Evolutionary conservation across 805 yeast genomes (phyloP).

Genomic region (Wickerhamiella domercqiae): DNA sequence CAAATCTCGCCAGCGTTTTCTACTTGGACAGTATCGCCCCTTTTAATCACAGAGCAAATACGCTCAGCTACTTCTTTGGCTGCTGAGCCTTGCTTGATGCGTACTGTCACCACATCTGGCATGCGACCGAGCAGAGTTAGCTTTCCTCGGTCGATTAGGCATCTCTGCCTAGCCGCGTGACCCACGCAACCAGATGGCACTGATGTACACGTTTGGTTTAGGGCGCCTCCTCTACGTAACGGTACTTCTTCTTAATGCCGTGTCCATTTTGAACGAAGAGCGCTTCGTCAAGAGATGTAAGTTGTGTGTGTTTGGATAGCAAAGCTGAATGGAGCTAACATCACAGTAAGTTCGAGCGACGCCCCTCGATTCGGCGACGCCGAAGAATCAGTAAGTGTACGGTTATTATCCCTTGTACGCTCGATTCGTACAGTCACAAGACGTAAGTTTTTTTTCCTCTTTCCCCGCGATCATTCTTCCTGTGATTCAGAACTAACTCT

Average conservation of each 20-base stretch:
- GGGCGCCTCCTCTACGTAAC: conserved; percentile 25
- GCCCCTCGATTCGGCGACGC: conserved; percentile 32
- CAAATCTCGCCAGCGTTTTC: neutral
- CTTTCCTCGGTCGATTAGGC: neutral
- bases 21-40: neutral
- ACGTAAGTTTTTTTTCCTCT: conserved; percentile 26
- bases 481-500: conserved; percentile 4
- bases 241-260: conserved; percentile 46
- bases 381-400: conserved; percentile 35
- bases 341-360: conserved; percentile 28
- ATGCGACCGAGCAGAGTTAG: too few relatives aligned
- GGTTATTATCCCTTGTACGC: conserved; percentile 48
- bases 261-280: conserved; percentile 69
- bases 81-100: neutral
- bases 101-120: too few relatives aligned
- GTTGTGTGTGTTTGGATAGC: conserved; percentile 11
- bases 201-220: conserved; percentile 23
- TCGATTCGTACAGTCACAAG: conserved; percentile 66
- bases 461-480: neutral
- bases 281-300: conserved; percentile 53
- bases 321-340: conserved; percentile 10
- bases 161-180: neutral
- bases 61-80: neutral
- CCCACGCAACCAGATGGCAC: neutral
- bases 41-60: neutral